Conservation (phyloP, 257 asterid genomes). For the Nicotiana knightiana region DNA sequence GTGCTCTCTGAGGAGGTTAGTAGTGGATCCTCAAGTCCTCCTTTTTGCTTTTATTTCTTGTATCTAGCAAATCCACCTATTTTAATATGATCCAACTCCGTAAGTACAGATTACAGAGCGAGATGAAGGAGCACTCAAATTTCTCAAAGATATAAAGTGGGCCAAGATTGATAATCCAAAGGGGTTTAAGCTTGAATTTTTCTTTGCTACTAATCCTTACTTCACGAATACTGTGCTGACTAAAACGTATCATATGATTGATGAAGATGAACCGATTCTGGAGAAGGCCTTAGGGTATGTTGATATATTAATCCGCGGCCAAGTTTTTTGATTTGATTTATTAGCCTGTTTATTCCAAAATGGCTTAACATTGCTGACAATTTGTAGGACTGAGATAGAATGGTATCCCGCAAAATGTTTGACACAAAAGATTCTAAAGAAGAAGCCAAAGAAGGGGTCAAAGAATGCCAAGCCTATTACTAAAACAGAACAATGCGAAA, state of each 20-base stretch:
- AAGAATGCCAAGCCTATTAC: constrained; percentile 49
- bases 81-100: not conserved
- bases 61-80: not conserved
- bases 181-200: constrained; percentile 25
- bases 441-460: constrained; percentile 87
- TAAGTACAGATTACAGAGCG: constrained; percentile 55
- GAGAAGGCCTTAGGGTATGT: constrained; percentile 36
- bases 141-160: constrained; percentile 27
- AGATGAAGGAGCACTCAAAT: constrained; percentile 29
- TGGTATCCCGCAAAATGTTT: constrained; percentile 22
- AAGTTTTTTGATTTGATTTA: not conserved
- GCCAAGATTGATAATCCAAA: constrained; percentile 21
- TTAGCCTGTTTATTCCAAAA: not conserved
- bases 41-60: not conserved
- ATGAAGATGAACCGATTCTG: constrained; percentile 83
- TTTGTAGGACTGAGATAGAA: constrained; percentile 19
- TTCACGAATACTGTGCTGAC: constrained; percentile 65
- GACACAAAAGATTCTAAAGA: constrained; percentile 22
- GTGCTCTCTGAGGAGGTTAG: constrained; percentile 17
- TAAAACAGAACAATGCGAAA: constrained; percentile 20
- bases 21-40: not conserved
- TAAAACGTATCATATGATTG: constrained; percentile 85
- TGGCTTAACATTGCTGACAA: not conserved
- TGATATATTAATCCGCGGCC: not conserved
- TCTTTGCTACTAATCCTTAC: constrained; percentile 52